A percentile compares a stretch with the other conserved stretches of the same genome.
These are phyloP conservation scores for Tricholomella constricta DNA, from an alignment of 768 basidiomycete species.

Conservation along the genomic window DNA sequence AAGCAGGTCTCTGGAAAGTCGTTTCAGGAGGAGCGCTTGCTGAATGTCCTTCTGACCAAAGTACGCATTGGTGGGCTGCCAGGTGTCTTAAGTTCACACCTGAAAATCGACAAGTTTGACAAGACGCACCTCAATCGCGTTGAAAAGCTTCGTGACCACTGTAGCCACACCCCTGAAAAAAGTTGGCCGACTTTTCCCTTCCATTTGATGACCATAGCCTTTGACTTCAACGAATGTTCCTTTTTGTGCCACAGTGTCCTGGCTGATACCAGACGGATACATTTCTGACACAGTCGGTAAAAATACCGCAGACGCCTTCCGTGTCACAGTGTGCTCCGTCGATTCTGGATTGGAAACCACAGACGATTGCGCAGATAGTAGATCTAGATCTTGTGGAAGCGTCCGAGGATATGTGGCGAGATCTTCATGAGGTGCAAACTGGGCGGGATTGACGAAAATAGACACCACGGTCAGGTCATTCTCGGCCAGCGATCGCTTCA, in stretches of 20 bases:
- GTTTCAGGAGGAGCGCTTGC: conserved; percentile 84
- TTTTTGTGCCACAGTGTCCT: conserved; percentile 69
- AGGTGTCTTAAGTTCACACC: background rate
- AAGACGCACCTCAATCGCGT: conserved; percentile 73
- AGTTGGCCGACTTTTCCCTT: conserved; percentile 81
- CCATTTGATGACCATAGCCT: conserved; percentile 91
- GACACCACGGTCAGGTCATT: conserved; percentile 91
- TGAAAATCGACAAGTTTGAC: background rate
- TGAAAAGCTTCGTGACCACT: conserved; percentile 93
- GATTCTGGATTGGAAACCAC: conserved; percentile 17
- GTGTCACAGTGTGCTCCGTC: conserved; percentile 22
- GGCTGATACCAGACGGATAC: conserved; percentile 91
- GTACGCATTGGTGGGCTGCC: conserved; percentile 86
- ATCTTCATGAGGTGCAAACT: conserved; percentile 96
- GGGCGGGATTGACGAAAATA: conserved; percentile 97
- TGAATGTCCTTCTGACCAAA: conserved; percentile 99
- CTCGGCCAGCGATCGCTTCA: conserved; percentile 69
- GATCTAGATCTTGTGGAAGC: conserved; percentile 69
- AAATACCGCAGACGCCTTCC: conserved; percentile 72
- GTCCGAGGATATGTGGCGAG: conserved; percentile 90
- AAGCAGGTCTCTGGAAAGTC: conserved; percentile 77
- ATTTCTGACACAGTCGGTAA: conserved; percentile 79
- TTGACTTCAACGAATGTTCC: conserved; percentile 94
- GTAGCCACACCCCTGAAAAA: conserved; percentile 98
- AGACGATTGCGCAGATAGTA: conserved; percentile 46